Evolutionary conservation across 2,329 filamentous ascomycete species (phyloP).

Genomic region (Xylaria polymorpha): DNA sequence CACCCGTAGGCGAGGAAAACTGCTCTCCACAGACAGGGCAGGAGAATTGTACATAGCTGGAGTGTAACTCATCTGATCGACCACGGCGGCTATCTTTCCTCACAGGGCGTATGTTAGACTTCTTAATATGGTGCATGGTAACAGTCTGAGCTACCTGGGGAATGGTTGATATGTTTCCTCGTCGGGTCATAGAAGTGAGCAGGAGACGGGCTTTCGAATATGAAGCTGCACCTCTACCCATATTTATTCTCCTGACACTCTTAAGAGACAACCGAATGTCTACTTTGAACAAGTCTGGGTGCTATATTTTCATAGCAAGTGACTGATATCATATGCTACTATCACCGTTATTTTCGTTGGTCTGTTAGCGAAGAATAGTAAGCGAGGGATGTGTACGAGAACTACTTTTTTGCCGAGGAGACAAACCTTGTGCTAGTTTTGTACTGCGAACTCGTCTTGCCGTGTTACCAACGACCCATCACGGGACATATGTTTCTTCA

Average conservation of each 20-base stretch:
- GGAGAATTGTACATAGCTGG: neutral
- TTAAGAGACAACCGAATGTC: neutral
- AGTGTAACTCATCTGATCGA: neutral
- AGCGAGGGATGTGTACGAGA: neutral
- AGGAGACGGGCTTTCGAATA: neutral
- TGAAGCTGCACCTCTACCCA: neutral
- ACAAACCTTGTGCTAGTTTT: neutral
- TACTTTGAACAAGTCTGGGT: neutral
- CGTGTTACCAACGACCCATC: constrained; percentile 3
- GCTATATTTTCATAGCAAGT: neutral
- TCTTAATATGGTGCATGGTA: neutral
- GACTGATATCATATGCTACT: neutral
- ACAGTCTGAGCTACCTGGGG: neutral
- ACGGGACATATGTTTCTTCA: neutral
- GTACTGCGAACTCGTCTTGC: neutral
- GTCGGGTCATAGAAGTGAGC: neutral
- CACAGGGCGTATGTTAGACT: neutral
- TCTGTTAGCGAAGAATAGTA: neutral
- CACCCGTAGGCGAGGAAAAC: neutral
- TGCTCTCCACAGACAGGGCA: neutral
- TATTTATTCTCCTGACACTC: neutral
- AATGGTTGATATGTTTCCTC: neutral
- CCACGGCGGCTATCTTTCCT: neutral
- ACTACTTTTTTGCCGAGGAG: neutral
- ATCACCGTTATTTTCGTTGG: neutral